Conservation (phyloP, 2,329 filamentous ascomycete genomes). For the Zymoseptoria crescenta region DNA sequence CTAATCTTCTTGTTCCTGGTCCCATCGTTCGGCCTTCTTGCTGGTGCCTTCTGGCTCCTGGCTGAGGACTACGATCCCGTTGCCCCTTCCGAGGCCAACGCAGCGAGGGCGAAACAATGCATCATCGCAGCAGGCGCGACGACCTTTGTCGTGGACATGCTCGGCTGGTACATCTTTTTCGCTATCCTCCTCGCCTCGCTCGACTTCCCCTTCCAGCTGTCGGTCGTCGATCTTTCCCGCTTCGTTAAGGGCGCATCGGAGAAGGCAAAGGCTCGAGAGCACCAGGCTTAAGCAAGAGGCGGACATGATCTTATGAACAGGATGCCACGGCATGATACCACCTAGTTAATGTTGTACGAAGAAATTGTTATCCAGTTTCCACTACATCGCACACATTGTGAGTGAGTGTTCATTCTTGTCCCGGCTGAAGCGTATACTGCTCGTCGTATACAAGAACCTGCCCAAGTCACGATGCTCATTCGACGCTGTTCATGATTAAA, state of each 20-base stretch:
- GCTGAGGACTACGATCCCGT: slow-evolving; percentile 34
- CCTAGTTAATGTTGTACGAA: not conserved
- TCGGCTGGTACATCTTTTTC: slow-evolving; percentile 48
- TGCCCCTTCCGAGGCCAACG: slow-evolving; percentile 21
- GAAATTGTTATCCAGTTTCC: not conserved
- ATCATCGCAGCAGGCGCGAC: slow-evolving; percentile 40
- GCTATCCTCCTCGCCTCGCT: slow-evolving; percentile 47
- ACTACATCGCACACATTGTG: not conserved
- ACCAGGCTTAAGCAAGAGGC: slow-evolving; percentile 11
- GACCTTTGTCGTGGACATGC: slow-evolving; percentile 41
- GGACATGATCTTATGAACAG: not conserved
- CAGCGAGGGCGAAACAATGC: slow-evolving; percentile 10
- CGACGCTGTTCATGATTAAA: no score
- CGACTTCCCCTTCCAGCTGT: slow-evolving; percentile 47
- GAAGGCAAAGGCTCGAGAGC: slow-evolving; percentile 22
- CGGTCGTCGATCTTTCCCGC: slow-evolving; percentile 40
- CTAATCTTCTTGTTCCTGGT: slow-evolving; percentile 60
- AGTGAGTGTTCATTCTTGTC: not conserved
- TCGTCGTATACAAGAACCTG: not conserved
- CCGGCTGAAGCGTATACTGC: not conserved
- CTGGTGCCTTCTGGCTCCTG: slow-evolving; percentile 52
- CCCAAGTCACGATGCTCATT: no score
- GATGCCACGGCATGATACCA: not conserved
- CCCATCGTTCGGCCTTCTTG: slow-evolving; percentile 51
- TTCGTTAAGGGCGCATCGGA: slow-evolving; percentile 40